Percentiles rank a stretch among this genome's conserved stretches.
Evolutionary conservation across 2,329 filamentous ascomycete species (phyloP).

Genomic region (Remersonia thermophila): DNA sequence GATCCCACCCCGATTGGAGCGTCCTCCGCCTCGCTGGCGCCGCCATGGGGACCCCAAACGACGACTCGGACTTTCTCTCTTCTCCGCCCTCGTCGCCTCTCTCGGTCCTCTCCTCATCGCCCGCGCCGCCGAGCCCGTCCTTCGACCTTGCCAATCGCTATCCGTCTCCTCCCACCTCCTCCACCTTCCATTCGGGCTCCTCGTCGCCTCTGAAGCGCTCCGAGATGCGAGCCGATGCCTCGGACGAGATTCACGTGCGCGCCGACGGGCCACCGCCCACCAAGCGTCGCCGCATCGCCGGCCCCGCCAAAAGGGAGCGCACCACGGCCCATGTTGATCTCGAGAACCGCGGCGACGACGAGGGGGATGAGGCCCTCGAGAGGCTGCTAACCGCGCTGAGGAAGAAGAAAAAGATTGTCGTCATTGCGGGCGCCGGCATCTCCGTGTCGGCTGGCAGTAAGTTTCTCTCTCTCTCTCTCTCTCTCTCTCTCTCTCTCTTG

Average conservation of each 20-base stretch:
- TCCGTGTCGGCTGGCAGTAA: constrained; percentile 87
- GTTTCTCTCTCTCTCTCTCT: constrained; percentile 24
- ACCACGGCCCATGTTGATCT: constrained; percentile 77
- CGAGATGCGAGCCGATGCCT: constrained; percentile 24
- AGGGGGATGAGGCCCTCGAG: constrained; percentile 50
- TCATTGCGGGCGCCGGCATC: constrained; percentile 92
- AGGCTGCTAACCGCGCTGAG: constrained; percentile 62
- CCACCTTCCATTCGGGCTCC: constrained; percentile 27
- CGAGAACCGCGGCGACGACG: constrained; percentile 33
- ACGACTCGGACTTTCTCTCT: not conserved
- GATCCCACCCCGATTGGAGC: no score
- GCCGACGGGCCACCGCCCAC: constrained; percentile 53
- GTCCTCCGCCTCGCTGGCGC: no score
- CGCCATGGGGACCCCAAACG: no score
- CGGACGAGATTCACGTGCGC: constrained; percentile 27
- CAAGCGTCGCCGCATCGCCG: constrained; percentile 61
- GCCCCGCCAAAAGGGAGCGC: constrained; percentile 42
- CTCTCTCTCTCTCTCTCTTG: not conserved
- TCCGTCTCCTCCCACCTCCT: constrained; percentile 38
- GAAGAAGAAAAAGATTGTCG: constrained; percentile 91
- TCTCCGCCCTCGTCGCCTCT: constrained; percentile 39
- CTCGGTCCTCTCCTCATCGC: constrained; percentile 40
- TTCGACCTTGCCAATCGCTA: constrained; percentile 33
- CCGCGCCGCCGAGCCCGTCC: constrained; percentile 35
- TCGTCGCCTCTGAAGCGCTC: constrained; percentile 39